Conservation (phyloP, 148 eudicot genomes). For the Drosera capensis region DNA sequence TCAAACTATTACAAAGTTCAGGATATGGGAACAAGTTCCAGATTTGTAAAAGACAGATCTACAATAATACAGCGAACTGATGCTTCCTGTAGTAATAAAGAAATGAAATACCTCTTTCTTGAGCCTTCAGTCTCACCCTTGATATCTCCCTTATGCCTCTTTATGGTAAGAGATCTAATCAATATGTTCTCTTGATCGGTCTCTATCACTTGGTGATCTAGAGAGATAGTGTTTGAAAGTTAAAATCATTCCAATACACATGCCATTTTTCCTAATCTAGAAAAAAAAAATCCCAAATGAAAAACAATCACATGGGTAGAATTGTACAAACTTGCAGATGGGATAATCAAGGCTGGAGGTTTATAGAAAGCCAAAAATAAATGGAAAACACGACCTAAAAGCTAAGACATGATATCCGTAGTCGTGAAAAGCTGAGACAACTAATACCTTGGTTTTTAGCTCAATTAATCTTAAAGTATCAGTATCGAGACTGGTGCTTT, state of each 20-base stretch:
- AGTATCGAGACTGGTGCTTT: too few relatives aligned
- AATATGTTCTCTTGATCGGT: conserved; percentile 83
- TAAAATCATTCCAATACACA: neutral
- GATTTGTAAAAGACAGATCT: neutral
- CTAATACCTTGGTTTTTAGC: too few relatives aligned
- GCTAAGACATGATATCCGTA: too few relatives aligned
- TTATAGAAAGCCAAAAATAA: too few relatives aligned
- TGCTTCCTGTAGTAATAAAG: neutral
- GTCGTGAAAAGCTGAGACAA: too few relatives aligned
- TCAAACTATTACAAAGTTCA: too few relatives aligned
- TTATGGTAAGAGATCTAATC: conserved; percentile 73
- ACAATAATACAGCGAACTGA: neutral
- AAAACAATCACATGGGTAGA: too few relatives aligned
- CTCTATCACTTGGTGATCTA: conserved; percentile 79
- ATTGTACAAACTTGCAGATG: too few relatives aligned
- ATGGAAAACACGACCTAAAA: too few relatives aligned
- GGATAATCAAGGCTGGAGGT: too few relatives aligned
- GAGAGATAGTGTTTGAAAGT: conserved; percentile 7
- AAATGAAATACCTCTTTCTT: conserved; percentile 50
- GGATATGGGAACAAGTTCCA: neutral
- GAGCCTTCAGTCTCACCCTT: conserved; percentile 39
- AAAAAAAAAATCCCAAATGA: too few relatives aligned
- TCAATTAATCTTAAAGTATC: neutral
- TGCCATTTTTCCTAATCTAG: neutral
- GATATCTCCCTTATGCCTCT: conserved; percentile 51